Base-by-base conservation (phyloP, 495 filamentous ascomycete genomes). In the Sordaria brevicollis region DNA sequence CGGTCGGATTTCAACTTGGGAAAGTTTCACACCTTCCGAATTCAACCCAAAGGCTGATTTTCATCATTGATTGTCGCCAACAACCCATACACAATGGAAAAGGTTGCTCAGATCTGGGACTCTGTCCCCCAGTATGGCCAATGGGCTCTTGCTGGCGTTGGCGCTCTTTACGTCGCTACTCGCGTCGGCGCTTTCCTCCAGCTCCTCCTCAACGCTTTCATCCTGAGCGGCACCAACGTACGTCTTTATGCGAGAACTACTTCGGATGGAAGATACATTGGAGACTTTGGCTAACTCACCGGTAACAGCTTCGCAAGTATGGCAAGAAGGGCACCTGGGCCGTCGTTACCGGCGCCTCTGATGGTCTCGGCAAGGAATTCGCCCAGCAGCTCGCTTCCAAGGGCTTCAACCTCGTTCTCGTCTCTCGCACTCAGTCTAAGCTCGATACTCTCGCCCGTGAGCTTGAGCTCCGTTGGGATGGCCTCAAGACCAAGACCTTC, bases 291-390 rank as follows among this genome's bases (percentile, higher is more conserved):
- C 49, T 57, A 31, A 57, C 9, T 39, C 35, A 29, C 0, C 19
- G 19, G 66, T 37, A 36, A 74, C 71, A 99, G 95, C 89, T 99
- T 68, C 88, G 87, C 71, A 92, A 89, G 71, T 97, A 97, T 82
- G 96, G 93, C 73, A 90, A 89, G 71, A 93, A 92, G 75, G 94
- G 94, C 70, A 94, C 89, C 75, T 99, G 94, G 93, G 95, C 93
- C 25, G 86, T 99, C 57, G 86, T 99, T 25, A 98, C 96, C 65
- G 96, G 96, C 73, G 95, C 96, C 69, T 97, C 93, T 13, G 95
- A 98, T 82, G 96, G 96, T 72, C 88, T 99, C 68, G 96, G 96
- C 75, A 97, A 97, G 83, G 95, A 98, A 84, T 99, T 91, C 77
- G 92, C 94, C 65, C 83, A 91, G 69, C 93, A 97, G 77, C 89